Evolutionary conservation across 768 basidiomycete species (phyloP), one percentile per base, ranked within the genome.

Genomic region (Suillus subluteus): DNA sequence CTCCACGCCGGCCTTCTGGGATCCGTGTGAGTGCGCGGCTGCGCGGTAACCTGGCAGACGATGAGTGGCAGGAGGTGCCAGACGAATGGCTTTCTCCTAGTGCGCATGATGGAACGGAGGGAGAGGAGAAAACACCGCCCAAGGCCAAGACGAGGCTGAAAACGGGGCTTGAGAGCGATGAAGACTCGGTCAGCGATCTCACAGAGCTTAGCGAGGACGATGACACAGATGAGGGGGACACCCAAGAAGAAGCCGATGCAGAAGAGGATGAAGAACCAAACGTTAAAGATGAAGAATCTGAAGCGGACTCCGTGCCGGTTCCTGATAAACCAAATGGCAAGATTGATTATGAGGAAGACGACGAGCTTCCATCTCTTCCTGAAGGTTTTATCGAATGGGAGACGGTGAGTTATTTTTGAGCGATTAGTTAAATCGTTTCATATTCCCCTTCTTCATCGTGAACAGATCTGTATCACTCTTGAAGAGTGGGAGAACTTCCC

Each of bases 341-440:
- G 43, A 32, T 38, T 16, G 23, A 21, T 43, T 62, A 26, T 40
- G 69, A 68, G 44, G 69, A 65, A 41, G 66, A 54, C 8, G 41
- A 63, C 6, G 64, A 62, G 48, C 11, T 26, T 35, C 62, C 66
- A 12, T 72, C 71, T n/a, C 63, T 78, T 26, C 84, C 83, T 6
- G 80, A 81, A 2, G 84, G 84, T 58, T 92, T 92, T 71, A 76
- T 94, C 48, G 95, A 97, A 77, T 98, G 96, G 96, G 94, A 97
- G 81, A 91, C 92, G 72, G 96, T 95, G 66, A 72, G 88, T 81
- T 54, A 41, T 62, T 48, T 62, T 32, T 43, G 50, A 56, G n/a
- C 6, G 8, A 44, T 18, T 3, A 15, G 50, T 46, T 41, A 3
- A 15, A 16, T 5, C 9, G 9, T 21, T 30, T 46, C 56, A 55